Percentiles rank a stretch among this genome's conserved stretches.
Evolutionary conservation across 805 yeast species (phyloP).

Genomic region (Lipomyces mesembrius): DNA sequence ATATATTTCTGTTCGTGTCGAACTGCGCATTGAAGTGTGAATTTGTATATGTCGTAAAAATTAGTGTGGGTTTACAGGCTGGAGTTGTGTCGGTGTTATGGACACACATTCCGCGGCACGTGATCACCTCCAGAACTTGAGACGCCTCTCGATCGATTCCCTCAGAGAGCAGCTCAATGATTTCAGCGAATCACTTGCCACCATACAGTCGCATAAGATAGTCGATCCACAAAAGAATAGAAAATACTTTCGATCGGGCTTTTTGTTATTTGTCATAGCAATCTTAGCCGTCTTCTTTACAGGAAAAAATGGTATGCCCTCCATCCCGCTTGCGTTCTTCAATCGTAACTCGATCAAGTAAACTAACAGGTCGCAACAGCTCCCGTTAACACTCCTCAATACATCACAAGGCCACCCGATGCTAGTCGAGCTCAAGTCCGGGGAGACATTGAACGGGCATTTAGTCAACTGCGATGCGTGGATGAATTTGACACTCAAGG

Average conservation of each 20-base stretch:
- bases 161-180: too few species aligned
- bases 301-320: neutral
- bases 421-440: constrained; percentile 86
- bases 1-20: neutral
- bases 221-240: neutral
- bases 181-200: too few species aligned
- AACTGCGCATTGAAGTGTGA: neutral
- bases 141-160: too few species aligned
- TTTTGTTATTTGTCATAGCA: neutral
- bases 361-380: constrained; percentile 50
- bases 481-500: constrained; percentile 88
- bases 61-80: too few species aligned
- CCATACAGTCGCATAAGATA: too few species aligned
- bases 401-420: constrained; percentile 89
- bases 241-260: neutral
- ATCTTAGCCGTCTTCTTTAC: neutral
- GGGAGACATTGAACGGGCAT: constrained; percentile 85
- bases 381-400: constrained; percentile 87
- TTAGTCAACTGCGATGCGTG: constrained; percentile 86
- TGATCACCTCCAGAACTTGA: too few species aligned
- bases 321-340: too few species aligned
- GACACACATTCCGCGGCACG: too few species aligned
- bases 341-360: neutral
- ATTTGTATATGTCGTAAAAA: neutral
- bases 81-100: too few species aligned